Base-by-base conservation (phyloP, 208 protist genomes). In the Acanthamoeba royreba region DNA sequence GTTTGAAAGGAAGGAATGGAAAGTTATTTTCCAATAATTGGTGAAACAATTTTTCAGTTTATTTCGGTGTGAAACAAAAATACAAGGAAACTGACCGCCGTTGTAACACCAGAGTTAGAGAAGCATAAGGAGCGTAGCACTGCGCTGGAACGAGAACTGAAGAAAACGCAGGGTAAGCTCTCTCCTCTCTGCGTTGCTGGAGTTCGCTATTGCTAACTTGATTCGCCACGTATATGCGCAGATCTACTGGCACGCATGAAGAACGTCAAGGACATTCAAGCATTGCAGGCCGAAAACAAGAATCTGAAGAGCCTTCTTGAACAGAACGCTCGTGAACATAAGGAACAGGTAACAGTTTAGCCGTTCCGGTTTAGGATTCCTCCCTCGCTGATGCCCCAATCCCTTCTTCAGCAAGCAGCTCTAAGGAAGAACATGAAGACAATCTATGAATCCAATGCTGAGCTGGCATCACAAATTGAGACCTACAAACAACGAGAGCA, bases 371-470 rank as follows among this genome's bases (percentile, higher is more conserved):
- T 58, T 58, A 58, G 13, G 13, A 58, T n/a, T 38, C 33, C 9
- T 38, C 22, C 25, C 2, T n/a, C 63, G n/a, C n/a, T n/a, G n/a
- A n/a, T 74, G 5, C 63, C 15, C 66, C 17, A 3, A 38, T 40
- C 4, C 2, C 33, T 43, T n/a, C 2, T 38, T 40, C 66, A 79
- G 66, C 66, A 79, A 79, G 66, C 66, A 22, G 66, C 66, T 19
- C 38, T 79, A 28, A 79, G 66, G 35, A 79, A 79, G 66, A 79
- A 79, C 66, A 79, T 79, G 66, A 79, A 79, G 19, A 79, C 66
- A 15, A 79, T 79, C 28, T 79, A 79, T 40, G 66, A 79, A 40
- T 79, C 66, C 66, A 79, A 79, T 19, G 66, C 66, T 19, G 66
- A 79, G 2, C n/a, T 79, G 66, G 38, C 38, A 5, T 31, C 66